Evolutionary conservation across 176 grass and related monocot genomes (phyloP), one percentile per base, ranked within the genome.

Genomic region (Tuctoria greenei): DNA sequence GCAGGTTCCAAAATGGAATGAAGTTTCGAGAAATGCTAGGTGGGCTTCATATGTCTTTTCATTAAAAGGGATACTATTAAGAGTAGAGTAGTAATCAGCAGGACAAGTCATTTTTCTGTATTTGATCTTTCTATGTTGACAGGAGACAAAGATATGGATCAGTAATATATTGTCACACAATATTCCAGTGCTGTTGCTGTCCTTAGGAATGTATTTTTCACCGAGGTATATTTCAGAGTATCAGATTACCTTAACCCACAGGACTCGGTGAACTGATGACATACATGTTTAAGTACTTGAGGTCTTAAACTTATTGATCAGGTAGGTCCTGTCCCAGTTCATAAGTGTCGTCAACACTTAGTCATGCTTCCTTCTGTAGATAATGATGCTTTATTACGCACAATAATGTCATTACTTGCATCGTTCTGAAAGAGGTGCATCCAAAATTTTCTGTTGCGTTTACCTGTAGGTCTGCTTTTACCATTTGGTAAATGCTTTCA

Each of bases 1-100:
- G 82, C 82, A 14, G 58, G 69, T 34, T 66, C 40, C 27, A 66
- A 58, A 59, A 85, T 85, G 67, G 36, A 70, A 6, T 17, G 18
- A 35, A 43, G 56, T 71, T 39, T 64, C 42, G 36, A 39, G 55
- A 71, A 55, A 64, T 84, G 66, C 20, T 78, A 66, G 26, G 39
- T 5, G 57, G 39, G 39, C 39, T 65, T 40, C 61, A 52, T 41
- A 55, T 43, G 21, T 70, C 64, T 66, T 84, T 54, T 69, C 65
- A 56, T 45, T 3, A 14, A 56, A 77, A 71, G 6, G 46, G 35
- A 23, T 44, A 11, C 21, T 45, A 55, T 47, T 26, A 64, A 54
- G 56, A 42, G 55, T 51, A 51, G 43, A 71, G 24, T 50, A 51
- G 63, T 66, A 64, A 77, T 49, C 26, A 46, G 27, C 23, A 77